Evolutionary conservation across 768 basidiomycete species (phyloP).

Genomic region (Naganishia onofrii): DNA sequence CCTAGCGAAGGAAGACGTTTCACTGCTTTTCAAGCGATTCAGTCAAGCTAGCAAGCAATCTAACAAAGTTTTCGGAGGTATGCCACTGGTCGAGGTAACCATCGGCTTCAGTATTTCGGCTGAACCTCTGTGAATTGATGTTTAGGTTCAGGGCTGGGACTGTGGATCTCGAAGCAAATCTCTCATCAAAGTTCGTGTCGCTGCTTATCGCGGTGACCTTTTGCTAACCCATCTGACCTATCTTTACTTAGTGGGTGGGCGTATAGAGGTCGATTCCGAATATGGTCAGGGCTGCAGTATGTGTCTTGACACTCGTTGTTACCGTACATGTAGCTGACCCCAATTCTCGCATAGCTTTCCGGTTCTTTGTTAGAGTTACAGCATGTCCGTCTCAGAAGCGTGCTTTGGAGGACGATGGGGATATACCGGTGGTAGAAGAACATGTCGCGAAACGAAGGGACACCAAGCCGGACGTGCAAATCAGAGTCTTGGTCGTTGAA

Average conservation of each 20-base stretch:
- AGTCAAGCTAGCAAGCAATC: constrained; percentile 48
- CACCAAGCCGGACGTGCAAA: constrained; percentile 4
- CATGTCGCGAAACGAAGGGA: constrained; percentile 20
- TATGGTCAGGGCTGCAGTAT: constrained; percentile 50
- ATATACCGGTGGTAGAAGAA: background rate
- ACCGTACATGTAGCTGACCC: background rate
- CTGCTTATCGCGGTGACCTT: background rate
- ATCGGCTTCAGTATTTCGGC: background rate
- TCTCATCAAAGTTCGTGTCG: constrained; percentile 30
- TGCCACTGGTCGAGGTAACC: background rate
- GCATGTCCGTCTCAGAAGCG: constrained; percentile 20
- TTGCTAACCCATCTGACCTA: background rate
- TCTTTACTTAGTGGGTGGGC: constrained; percentile 47
- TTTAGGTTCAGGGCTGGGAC: constrained; percentile 51
- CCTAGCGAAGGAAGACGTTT: constrained; percentile 51
- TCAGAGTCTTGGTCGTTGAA: constrained; percentile 29
- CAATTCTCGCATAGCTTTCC: constrained; percentile 42
- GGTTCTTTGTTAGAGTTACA: constrained; percentile 52
- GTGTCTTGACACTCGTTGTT: background rate
- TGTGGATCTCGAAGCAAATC: constrained; percentile 53
- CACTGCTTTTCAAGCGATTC: constrained; percentile 54
- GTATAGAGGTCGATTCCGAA: constrained; percentile 52
- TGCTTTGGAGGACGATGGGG: constrained; percentile 8
- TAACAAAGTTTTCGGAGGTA: constrained; percentile 46
- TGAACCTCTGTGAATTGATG: constrained; percentile 38